These are phyloP conservation scores for Nicotiana otophora DNA, from an alignment of 257 asterid genomes.

Conservation along the genomic window DNA sequence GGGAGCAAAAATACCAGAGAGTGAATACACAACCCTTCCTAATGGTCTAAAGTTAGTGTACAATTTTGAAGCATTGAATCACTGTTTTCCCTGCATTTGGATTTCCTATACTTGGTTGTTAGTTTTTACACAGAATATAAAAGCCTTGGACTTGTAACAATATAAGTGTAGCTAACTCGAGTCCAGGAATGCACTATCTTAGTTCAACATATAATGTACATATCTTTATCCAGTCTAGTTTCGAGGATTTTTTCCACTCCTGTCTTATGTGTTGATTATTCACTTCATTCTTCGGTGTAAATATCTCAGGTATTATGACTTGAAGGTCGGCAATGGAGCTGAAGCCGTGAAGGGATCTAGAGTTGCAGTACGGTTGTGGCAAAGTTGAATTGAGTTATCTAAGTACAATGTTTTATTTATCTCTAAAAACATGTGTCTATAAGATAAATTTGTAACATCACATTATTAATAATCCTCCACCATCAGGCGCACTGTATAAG, in stretches of 20 bases:
- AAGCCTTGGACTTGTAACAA: neutral
- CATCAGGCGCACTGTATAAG: neutral
- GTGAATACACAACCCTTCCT: slow-evolving; percentile 71
- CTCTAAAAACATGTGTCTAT: neutral
- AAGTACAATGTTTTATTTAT: slow-evolving; percentile 28
- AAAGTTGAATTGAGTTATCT: slow-evolving; percentile 50
- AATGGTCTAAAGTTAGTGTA: slow-evolving; percentile 87
- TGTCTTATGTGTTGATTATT: neutral
- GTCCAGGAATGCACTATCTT: neutral
- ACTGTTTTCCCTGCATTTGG: neutral
- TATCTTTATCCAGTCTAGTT: no score
- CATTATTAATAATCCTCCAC: neutral
- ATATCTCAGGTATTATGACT: slow-evolving; percentile 71
- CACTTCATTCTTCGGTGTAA: slow-evolving; percentile 9
- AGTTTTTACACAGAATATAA: neutral
- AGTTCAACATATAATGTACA: neutral
- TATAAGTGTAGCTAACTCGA: neutral
- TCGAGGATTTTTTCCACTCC: neutral
- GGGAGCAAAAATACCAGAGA: slow-evolving; percentile 89
- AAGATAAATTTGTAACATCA: neutral
- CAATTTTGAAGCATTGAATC: neutral
- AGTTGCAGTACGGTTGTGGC: slow-evolving; percentile 93
- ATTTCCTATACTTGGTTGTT: neutral
- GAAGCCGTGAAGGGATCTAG: slow-evolving; percentile 97
- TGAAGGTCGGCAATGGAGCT: slow-evolving; percentile 80